Conservation (phyloP, 306 rosid genomes). For the Acacia melanoxylon region DNA sequence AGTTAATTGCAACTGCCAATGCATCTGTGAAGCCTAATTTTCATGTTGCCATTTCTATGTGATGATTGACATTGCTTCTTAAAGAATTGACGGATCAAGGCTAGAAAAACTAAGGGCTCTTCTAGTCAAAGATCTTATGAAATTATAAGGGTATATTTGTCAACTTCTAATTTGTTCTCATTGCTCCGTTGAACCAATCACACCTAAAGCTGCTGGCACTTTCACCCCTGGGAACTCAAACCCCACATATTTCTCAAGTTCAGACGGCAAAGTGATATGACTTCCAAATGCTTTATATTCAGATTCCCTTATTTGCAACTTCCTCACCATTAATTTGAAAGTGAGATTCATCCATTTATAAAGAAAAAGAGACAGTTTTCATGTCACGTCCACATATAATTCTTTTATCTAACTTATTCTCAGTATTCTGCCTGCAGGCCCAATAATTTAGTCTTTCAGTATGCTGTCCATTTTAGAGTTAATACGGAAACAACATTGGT, state of each 20-base stretch:
- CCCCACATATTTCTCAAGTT: no score
- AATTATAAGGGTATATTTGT: no score
- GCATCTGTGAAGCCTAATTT: constrained; percentile 7
- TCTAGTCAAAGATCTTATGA: constrained; percentile 33
- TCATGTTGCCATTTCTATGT: constrained; percentile 21
- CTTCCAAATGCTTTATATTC: no score
- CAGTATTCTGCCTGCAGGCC: constrained; percentile 22
- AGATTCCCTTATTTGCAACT: no score
- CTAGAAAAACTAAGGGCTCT: constrained; percentile 78
- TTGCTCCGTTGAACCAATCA: no score
- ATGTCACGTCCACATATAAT: neutral
- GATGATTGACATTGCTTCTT: constrained; percentile 44
- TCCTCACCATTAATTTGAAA: neutral
- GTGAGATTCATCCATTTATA: neutral
- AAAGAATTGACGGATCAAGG: constrained; percentile 61
- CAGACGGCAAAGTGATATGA: no score
- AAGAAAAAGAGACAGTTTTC: neutral
- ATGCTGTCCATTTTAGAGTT: constrained; percentile 47
- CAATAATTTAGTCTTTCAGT: constrained; percentile 30
- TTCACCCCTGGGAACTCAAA: no score
- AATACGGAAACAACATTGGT: constrained; percentile 74
- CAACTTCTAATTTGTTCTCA: no score
- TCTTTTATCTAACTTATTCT: neutral
- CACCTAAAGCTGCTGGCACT: no score
- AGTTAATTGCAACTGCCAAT: neutral